Conservation (phyloP, 495 filamentous ascomycete species). For the Evernia prunastri region DNA sequence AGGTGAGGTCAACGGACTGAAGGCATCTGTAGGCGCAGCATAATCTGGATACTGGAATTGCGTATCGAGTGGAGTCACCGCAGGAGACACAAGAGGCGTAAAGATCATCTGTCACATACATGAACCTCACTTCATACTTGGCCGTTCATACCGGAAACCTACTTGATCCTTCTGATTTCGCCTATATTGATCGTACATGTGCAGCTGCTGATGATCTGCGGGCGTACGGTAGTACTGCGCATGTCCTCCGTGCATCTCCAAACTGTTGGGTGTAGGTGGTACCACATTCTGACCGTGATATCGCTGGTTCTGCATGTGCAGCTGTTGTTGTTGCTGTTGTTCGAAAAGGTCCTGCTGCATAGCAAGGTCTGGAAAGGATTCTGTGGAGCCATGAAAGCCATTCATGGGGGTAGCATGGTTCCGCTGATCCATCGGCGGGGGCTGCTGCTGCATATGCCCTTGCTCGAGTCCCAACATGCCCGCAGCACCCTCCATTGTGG, state of each 20-base stretch:
- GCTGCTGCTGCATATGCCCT: constrained; percentile 24
- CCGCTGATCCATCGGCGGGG: constrained; percentile 31
- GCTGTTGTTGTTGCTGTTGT: constrained; percentile 28
- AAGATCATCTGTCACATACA: constrained; percentile 61
- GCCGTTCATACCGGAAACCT: constrained; percentile 15
- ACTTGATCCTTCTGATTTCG: constrained; percentile 77
- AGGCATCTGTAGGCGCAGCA: constrained; percentile 78
- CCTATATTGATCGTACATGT: constrained; percentile 66
- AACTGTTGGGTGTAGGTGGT: constrained; percentile 88
- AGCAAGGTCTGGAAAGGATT: constrained; percentile 19
- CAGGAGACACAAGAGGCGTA: constrained; percentile 90
- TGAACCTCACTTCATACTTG: constrained; percentile 6
- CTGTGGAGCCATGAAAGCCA: constrained; percentile 36
- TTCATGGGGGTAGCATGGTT: constrained; percentile 31
- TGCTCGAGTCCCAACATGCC: constrained; percentile 18
- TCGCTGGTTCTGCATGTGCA: constrained; percentile 47
- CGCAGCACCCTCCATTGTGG: constrained; percentile 15
- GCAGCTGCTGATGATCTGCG: constrained; percentile 54
- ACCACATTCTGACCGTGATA: constrained; percentile 57
- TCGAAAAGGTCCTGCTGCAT: constrained; percentile 26
- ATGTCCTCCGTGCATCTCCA: constrained; percentile 72
- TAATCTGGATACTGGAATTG: constrained; percentile 79
- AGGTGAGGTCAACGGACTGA: constrained; percentile 89
- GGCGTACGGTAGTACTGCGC: constrained; percentile 54
- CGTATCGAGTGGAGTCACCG: constrained; percentile 82